These are phyloP conservation scores for Aspergillus sp. DNA, from an alignment of 2,329 filamentous ascomycete genomes.

Conservation along the genomic window DNA sequence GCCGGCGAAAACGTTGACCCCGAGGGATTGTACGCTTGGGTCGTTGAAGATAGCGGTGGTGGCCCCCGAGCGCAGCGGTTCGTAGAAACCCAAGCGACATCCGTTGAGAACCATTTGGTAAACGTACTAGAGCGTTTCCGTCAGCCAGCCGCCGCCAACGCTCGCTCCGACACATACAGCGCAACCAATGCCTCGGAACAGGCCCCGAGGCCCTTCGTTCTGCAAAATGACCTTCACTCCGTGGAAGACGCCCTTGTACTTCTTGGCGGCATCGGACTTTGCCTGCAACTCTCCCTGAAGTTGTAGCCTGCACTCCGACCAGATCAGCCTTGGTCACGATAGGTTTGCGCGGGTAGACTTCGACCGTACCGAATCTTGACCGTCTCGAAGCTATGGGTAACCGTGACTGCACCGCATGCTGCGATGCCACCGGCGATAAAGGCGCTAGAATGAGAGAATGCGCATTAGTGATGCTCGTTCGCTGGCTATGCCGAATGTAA, in stretches of 20 bases:
- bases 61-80: slow-evolving; percentile 70
- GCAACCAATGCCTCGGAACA: slow-evolving; percentile 81
- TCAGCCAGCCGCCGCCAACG: slow-evolving; percentile 5
- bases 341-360: neutral
- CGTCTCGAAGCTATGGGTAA: slow-evolving; percentile 96
- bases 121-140: slow-evolving; percentile 56
- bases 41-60: slow-evolving; percentile 64
- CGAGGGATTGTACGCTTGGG: slow-evolving; percentile 67
- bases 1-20: slow-evolving; percentile 87
- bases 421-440: slow-evolving; percentile 96
- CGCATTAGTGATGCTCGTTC: slow-evolving; percentile 4
- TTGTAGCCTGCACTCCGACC: slow-evolving; percentile 58
- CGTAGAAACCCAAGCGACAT: slow-evolving; percentile 94
- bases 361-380: slow-evolving; percentile 81
- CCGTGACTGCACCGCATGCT: slow-evolving; percentile 92
- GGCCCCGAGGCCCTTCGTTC: slow-evolving; percentile 77
- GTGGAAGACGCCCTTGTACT: slow-evolving; percentile 87
- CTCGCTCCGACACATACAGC: slow-evolving; percentile 44
- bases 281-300: slow-evolving; percentile 89
- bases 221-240: slow-evolving; percentile 80
- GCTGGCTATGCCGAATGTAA: neutral
- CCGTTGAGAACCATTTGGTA: slow-evolving; percentile 96
- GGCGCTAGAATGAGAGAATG: slow-evolving; percentile 44
- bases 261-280: slow-evolving; percentile 71
- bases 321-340: slow-evolving; percentile 1